A percentile compares a stretch with the other conserved stretches of the same genome.
Evolutionary conservation across 345 rosid species (phyloP).

Genomic region (Diplotaxis tenuifolia): DNA sequence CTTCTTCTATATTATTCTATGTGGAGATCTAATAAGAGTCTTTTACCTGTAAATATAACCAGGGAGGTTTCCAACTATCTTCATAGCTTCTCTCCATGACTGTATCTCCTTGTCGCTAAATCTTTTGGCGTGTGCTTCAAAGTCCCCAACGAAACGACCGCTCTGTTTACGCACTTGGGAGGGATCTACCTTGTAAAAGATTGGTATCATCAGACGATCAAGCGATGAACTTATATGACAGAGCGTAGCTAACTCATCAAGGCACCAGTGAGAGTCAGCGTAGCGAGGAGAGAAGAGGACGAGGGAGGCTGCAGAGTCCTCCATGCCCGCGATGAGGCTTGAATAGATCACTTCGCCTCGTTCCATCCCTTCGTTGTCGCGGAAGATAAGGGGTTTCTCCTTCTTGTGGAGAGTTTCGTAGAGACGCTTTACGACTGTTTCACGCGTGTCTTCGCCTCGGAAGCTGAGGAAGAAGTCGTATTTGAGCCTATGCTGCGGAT

Average conservation of each 20-base stretch:
- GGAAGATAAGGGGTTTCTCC: conserved; percentile 36
- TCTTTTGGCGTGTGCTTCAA: neutral
- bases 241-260: conserved; percentile 47
- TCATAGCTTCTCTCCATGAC: conserved; percentile 50
- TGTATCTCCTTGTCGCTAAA: conserved; percentile 21
- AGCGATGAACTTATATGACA: conserved; percentile 20
- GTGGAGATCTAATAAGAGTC: too few relatives aligned
- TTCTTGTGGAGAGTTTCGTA: neutral
- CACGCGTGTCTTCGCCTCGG: conserved; percentile 55
- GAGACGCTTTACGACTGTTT: conserved; percentile 30
- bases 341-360: conserved; percentile 45
- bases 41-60: conserved; percentile 39
- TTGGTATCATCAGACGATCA: conserved; percentile 41
- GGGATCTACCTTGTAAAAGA: conserved; percentile 49
- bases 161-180: conserved; percentile 45
- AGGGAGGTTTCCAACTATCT: conserved; percentile 37
- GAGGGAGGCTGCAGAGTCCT: conserved; percentile 51
- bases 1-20: neutral
- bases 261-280: conserved; percentile 50
- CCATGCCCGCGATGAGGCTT: conserved; percentile 40
- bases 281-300: conserved; percentile 43
- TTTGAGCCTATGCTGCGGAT: conserved; percentile 27
- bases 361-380: conserved; percentile 28
- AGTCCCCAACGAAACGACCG: neutral
- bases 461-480: conserved; percentile 59